These are phyloP conservation scores for Sicyos baderoa DNA, from an alignment of 306 rosid genomes.

Conservation along the genomic window DNA sequence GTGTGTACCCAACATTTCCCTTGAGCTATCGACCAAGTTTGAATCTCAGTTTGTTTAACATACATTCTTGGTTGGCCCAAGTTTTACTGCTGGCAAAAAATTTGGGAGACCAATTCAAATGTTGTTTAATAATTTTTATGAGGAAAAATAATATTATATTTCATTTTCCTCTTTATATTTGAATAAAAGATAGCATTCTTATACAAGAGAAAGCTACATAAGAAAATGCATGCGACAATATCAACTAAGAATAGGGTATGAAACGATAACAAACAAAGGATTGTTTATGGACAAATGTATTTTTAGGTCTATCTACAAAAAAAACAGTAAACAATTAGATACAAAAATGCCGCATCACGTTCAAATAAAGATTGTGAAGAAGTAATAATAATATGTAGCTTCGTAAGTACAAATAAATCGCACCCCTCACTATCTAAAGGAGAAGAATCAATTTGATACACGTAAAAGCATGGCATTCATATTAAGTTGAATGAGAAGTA, in stretches of 20 bases:
- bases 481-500: conserved; percentile 17
- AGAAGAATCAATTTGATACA: conserved; percentile 19
- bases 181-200: not conserved
- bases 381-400: not conserved
- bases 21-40: not conserved
- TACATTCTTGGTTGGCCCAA: not conserved
- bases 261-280: conserved; percentile 1
- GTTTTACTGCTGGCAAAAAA: not conserved
- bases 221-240: not conserved
- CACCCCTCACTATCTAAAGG: not conserved
- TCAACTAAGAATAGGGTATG: not conserved
- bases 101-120: not conserved
- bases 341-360: conserved; percentile 10
- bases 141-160: not conserved
- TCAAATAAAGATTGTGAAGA: not conserved
- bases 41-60: not conserved
- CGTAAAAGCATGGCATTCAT: conserved; percentile 15
- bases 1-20: not conserved
- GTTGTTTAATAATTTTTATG: not conserved
- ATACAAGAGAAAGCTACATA: not conserved
- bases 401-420: not conserved
- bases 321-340: conserved; percentile 10
- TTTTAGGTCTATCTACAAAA: not conserved
- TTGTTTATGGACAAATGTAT: not conserved
- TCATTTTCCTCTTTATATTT: not conserved